These are phyloP conservation scores for Chenopodium quinoa DNA, from an alignment of 148 eudicot genomes.

Conservation along the genomic window DNA sequence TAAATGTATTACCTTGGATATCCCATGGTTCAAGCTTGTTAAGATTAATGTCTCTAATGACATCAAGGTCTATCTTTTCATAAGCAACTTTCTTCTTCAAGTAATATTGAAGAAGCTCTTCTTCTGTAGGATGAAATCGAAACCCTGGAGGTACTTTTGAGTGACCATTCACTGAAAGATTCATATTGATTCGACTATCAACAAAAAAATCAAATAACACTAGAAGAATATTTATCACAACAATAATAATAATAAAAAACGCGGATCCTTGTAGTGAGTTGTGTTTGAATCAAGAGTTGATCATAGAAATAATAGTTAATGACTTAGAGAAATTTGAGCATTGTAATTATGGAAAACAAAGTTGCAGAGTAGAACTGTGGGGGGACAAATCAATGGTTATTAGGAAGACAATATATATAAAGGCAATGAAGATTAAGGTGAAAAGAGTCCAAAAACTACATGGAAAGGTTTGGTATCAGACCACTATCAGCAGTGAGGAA, in stretches of 20 bases:
- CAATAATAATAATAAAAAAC: background rate
- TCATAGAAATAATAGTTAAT: background rate
- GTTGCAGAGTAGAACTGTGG: background rate
- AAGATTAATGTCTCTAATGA: slow-evolving; percentile 12
- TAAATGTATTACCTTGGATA: slow-evolving; percentile 3
- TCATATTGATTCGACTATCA: background rate
- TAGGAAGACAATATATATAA: background rate
- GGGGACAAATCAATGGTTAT: background rate
- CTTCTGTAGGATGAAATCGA: slow-evolving; percentile 17
- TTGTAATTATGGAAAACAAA: background rate
- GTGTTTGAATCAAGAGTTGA: background rate
- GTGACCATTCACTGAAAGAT: slow-evolving; percentile 14
- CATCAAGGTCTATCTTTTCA: slow-evolving; percentile 7
- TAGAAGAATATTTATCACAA: background rate
- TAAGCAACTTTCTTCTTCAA: slow-evolving; percentile 11
- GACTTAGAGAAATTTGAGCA: background rate
- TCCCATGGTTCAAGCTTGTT: slow-evolving; percentile 21
- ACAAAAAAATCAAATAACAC: background rate
- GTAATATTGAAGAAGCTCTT: slow-evolving; percentile 11
- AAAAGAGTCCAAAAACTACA: slow-evolving; percentile 4
- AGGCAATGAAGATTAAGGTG: background rate
- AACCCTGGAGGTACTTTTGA: slow-evolving; percentile 11
- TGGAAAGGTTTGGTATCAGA: slow-evolving; percentile 18
- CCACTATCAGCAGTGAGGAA: too few species aligned
- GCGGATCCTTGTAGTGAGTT: too few species aligned